Conservation (phyloP, 2,329 filamentous ascomycete species). For the Aspergillus ibericus region DNA sequence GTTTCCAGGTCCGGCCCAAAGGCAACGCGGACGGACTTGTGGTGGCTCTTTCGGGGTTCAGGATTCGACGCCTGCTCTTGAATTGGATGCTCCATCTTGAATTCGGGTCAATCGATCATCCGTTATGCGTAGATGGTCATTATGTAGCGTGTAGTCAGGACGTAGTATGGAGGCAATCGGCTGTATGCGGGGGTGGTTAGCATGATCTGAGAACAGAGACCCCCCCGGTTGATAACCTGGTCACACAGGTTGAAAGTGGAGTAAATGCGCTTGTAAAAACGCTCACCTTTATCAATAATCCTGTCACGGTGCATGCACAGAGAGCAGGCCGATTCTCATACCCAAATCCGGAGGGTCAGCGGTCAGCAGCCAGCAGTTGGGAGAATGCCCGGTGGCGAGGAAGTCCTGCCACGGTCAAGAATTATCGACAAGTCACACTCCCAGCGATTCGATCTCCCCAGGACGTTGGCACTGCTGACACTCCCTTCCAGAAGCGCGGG, state of each 20-base stretch:
- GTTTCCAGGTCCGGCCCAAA: slow-evolving; percentile 42
- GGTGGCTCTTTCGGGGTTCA: slow-evolving; percentile 32
- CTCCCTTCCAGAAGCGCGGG: not conserved
- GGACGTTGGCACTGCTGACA: not conserved
- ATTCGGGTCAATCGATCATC: slow-evolving; percentile 32
- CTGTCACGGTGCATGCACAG: slow-evolving; percentile 17
- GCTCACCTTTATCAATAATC: slow-evolving; percentile 18
- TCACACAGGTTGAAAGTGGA: not conserved
- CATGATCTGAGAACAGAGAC: not conserved
- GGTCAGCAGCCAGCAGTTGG: slow-evolving; percentile 2
- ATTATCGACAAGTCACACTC: not conserved
- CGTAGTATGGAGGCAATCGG: not conserved
- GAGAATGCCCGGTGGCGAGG: not conserved
- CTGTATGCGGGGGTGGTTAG: slow-evolving; percentile 1
- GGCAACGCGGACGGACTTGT: slow-evolving; percentile 40
- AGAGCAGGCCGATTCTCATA: slow-evolving; percentile 15
- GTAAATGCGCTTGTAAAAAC: not conserved
- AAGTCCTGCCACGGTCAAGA: not conserved
- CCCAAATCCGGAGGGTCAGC: slow-evolving; percentile 18
- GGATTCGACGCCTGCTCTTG: slow-evolving; percentile 28
- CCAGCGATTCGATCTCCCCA: not conserved
- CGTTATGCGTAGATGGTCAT: slow-evolving; percentile 38
- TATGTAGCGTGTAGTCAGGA: slow-evolving; percentile 19
- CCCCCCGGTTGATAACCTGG: not conserved
- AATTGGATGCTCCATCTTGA: slow-evolving; percentile 35